Evolutionary conservation across 2,329 filamentous ascomycete species (phyloP).

Genomic region (Apiospora aurea): DNA sequence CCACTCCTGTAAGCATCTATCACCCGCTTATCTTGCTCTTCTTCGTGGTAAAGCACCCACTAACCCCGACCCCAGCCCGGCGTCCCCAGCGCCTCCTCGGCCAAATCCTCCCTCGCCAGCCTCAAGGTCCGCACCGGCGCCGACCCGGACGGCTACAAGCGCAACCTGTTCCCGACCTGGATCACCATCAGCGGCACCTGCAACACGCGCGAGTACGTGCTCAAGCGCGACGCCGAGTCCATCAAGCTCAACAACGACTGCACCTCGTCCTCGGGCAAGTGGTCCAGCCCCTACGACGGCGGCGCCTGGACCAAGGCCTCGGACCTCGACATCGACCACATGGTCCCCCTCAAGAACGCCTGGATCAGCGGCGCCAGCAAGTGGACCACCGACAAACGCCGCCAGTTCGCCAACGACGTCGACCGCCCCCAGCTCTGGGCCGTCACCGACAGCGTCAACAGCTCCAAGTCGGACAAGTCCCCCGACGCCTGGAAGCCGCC

Average conservation of each 20-base stretch:
- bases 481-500: conserved; percentile 82
- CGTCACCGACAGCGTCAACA: conserved; percentile 80
- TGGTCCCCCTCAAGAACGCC: conserved; percentile 82
- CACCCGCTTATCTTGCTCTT: no score
- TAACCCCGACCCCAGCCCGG: conserved; percentile 53
- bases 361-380: conserved; percentile 78
- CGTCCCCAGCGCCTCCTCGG: conserved; percentile 66
- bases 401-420: conserved; percentile 80
- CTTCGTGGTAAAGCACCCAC: no score
- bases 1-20: conserved; percentile 37
- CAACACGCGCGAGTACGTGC: conserved; percentile 75
- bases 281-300: conserved; percentile 78
- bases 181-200: conserved; percentile 69
- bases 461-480: conserved; percentile 73
- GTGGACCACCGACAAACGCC: conserved; percentile 74
- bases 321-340: conserved; percentile 83
- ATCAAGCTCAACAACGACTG: conserved; percentile 68
- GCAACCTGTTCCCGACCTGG: conserved; percentile 77
- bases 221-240: conserved; percentile 74
- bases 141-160: conserved; percentile 65
- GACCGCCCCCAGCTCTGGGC: conserved; percentile 78
- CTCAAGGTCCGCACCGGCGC: conserved; percentile 65
- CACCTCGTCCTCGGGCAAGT: conserved; percentile 67
- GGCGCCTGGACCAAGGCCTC: conserved; percentile 70
- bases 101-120: conserved; percentile 62